Evolutionary conservation across 1,284 basidiomycete species (phyloP).

Genomic region (Austropuccinia psidii): DNA sequence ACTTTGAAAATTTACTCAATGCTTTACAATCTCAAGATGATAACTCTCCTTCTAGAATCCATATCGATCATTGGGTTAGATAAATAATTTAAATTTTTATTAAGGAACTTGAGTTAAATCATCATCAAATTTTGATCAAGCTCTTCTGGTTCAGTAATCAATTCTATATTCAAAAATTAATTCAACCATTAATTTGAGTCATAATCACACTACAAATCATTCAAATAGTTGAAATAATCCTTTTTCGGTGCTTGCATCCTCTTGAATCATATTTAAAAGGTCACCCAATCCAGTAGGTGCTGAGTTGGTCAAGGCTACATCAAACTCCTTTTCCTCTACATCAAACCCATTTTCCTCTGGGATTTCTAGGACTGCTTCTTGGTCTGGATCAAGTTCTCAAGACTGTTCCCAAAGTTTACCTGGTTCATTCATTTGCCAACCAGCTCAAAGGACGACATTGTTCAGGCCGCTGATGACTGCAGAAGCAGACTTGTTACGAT

Average conservation of each 20-base stretch:
- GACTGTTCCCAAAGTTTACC: conserved; percentile 28
- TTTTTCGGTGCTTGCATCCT: conserved; percentile 3
- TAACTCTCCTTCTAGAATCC: no score
- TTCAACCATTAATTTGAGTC: no score
- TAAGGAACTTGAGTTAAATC: no score
- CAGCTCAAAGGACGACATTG: conserved; percentile 27
- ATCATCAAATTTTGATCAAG: no score
- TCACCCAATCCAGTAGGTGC: conserved; percentile 1
- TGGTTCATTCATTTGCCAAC: conserved; percentile 30
- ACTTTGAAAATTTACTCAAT: no score
- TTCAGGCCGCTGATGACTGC: conserved; percentile 31
- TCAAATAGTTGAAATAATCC: no score
- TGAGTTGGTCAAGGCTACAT: not conserved
- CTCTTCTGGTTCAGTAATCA: no score
- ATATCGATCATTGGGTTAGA: no score
- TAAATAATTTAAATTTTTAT: no score
- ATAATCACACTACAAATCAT: no score
- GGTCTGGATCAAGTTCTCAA: conserved; percentile 16
- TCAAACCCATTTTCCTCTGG: conserved; percentile 30
- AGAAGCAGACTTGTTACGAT: conserved; percentile 25
- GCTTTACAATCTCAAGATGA: no score
- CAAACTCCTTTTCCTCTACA: conserved; percentile 22
- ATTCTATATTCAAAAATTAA: no score
- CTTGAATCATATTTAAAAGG: not conserved
- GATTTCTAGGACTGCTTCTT: not conserved